A percentile compares a stretch with the other conserved stretches of the same genome.
phyloP scores from a whole-genome alignment of 495 filamentous ascomycete genomes.

The Penicillium longicatenatum region DNA sequence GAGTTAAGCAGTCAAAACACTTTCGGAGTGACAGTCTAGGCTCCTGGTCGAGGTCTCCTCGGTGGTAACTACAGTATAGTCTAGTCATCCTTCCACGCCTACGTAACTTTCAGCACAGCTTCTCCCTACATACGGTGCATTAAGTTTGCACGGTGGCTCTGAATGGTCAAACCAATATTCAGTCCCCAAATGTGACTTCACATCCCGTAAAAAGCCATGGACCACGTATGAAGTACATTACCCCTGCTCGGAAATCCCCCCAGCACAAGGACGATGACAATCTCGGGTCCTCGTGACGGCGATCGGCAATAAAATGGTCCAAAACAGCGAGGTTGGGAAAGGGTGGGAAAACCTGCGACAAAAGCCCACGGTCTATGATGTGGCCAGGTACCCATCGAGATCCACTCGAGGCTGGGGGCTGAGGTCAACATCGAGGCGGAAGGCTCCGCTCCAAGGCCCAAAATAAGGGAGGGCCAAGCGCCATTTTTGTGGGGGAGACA shows the following conservation, averaged over 20 bases:
- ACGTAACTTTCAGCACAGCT: neutral
- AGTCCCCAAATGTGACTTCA: neutral
- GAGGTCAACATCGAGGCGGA: conserved; percentile 9
- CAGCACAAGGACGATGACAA: conserved; percentile 1
- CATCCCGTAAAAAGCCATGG: neutral
- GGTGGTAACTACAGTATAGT: neutral
- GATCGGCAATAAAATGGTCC: conserved; percentile 7
- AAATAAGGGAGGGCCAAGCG: conserved; percentile 27
- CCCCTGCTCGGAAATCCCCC: neutral
- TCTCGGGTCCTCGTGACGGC: conserved; percentile 6
- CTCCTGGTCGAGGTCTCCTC: neutral
- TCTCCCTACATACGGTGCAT: neutral
- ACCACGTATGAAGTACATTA: neutral
- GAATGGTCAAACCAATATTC: neutral
- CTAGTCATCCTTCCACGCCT: neutral
- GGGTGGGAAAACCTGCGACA: conserved; percentile 6
- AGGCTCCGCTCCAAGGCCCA: conserved; percentile 20
- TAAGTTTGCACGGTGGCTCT: neutral
- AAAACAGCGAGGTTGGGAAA: conserved; percentile 6
- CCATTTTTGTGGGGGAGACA: conserved; percentile 36
- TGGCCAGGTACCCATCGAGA: conserved; percentile 26
- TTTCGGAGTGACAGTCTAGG: neutral
- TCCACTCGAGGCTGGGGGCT: conserved; percentile 27
- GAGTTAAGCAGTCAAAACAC: neutral
- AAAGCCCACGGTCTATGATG: conserved; percentile 13